Conservation (phyloP, 306 rosid genomes). For the Senna siamea region DNA sequence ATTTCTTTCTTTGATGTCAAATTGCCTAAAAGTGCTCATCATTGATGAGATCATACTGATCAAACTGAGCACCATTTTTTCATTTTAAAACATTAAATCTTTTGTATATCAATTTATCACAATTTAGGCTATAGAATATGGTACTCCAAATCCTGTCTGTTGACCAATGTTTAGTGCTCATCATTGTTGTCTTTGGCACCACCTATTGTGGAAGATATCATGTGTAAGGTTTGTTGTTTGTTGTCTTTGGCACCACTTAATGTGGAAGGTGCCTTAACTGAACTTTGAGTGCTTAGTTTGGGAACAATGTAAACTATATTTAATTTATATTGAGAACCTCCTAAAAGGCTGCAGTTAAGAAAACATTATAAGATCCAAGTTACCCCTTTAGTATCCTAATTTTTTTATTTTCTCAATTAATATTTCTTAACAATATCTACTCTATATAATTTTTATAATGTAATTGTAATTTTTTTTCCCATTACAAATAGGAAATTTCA, state of each 20-base stretch:
- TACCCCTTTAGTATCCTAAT: constrained; percentile 8
- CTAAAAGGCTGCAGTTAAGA: constrained; percentile 12
- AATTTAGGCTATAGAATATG: too few species aligned
- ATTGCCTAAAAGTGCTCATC: constrained; percentile 11
- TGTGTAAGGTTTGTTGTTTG: constrained; percentile 2
- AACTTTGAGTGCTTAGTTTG: constrained; percentile 28
- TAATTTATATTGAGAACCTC: constrained; percentile 15
- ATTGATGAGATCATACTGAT: neutral
- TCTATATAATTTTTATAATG: neutral
- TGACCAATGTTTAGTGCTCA: too few species aligned
- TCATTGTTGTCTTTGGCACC: too few species aligned
- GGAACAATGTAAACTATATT: neutral
- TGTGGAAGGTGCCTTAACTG: constrained; percentile 39
- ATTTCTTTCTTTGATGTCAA: constrained; percentile 10
- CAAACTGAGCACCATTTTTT: constrained; percentile 30
- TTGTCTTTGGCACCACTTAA: constrained; percentile 41
- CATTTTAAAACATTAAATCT: constrained; percentile 37
- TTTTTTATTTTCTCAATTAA: neutral
- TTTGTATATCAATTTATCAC: constrained; percentile 44
- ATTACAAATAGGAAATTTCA: constrained; percentile 4
- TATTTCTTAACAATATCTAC: neutral
- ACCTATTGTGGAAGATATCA: too few species aligned
- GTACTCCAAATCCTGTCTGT: too few species aligned
- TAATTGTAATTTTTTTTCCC: constrained; percentile 7
- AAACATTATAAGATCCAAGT: constrained; percentile 13